These are phyloP conservation scores for Priceomyces fermenticarens DNA, from an alignment of 805 yeast species.

Conservation along the genomic window DNA sequence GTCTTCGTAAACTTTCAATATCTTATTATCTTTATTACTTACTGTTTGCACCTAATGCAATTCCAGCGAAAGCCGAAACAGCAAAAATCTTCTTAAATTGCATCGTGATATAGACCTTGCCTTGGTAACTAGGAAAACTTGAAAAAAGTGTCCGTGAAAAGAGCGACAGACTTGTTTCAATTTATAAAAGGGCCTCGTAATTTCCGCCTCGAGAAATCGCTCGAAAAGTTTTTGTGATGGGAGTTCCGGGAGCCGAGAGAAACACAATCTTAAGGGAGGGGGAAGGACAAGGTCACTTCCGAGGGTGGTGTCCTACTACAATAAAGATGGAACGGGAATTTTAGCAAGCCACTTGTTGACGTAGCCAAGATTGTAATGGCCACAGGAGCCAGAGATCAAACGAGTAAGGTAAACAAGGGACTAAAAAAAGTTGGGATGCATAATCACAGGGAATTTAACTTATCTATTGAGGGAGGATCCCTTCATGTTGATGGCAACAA, in stretches of 20 bases:
- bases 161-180: conserved; percentile 1
- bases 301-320: conserved; percentile 3
- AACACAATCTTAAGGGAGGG: too few relatives aligned
- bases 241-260: neutral
- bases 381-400: too few relatives aligned
- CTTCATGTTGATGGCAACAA: too few relatives aligned
- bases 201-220: conserved; percentile 9
- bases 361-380: neutral
- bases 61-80: conserved; percentile 48
- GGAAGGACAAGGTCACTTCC: neutral
- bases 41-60: conserved; percentile 35
- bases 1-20: too few relatives aligned
- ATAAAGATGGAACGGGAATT: neutral
- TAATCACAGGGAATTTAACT: too few relatives aligned
- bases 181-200: conserved; percentile 2
- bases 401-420: too few relatives aligned
- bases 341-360: conserved; percentile 4
- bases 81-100: conserved; percentile 53
- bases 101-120: conserved; percentile 33
- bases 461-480: too few relatives aligned
- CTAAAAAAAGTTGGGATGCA: too few relatives aligned
- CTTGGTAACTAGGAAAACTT: conserved; percentile 5
- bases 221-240: conserved; percentile 3
- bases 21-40: conserved; percentile 12
- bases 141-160: conserved; percentile 6